phyloP scores from a whole-genome alignment of 768 basidiomycete species.

The button mushroom (Agaricus bisporus) region DNA sequence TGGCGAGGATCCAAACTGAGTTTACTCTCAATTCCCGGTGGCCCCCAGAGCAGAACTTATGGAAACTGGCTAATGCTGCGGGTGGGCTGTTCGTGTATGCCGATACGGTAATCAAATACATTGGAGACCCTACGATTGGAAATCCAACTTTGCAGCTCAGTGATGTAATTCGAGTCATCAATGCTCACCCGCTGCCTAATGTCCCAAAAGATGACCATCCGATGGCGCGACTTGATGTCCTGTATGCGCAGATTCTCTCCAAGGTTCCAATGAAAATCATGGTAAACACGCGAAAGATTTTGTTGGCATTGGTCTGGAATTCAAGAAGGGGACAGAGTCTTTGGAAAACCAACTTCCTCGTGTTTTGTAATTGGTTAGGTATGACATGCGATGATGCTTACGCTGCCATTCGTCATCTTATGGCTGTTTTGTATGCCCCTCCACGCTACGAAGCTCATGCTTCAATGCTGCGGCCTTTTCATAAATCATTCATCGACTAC shows the following conservation, averaged over 20 bases:
- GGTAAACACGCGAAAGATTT: not conserved
- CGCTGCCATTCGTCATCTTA: not conserved
- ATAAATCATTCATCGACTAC: not conserved
- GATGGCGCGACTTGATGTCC: conserved; percentile 6
- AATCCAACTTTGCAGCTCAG: not conserved
- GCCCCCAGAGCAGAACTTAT: not conserved
- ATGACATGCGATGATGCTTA: not conserved
- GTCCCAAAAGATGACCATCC: not conserved
- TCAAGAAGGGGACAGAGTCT: too few species aligned
- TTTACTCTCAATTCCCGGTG: not conserved
- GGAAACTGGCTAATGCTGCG: not conserved
- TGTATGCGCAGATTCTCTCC: conserved; percentile 3
- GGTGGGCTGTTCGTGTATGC: not conserved
- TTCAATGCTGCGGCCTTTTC: not conserved
- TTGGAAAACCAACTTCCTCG: too few species aligned
- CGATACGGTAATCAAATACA: not conserved
- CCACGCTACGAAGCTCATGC: not conserved
- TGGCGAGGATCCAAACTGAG: not conserved
- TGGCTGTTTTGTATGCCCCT: not conserved
- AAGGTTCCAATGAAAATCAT: not conserved
- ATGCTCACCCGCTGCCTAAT: not conserved
- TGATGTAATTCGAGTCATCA: conserved; percentile 1
- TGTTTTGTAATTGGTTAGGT: not conserved
- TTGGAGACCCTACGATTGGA: not conserved
- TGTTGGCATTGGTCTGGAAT: not conserved